Conservation (phyloP, 495 filamentous ascomycete species). For the Neurospora sp. region DNA sequence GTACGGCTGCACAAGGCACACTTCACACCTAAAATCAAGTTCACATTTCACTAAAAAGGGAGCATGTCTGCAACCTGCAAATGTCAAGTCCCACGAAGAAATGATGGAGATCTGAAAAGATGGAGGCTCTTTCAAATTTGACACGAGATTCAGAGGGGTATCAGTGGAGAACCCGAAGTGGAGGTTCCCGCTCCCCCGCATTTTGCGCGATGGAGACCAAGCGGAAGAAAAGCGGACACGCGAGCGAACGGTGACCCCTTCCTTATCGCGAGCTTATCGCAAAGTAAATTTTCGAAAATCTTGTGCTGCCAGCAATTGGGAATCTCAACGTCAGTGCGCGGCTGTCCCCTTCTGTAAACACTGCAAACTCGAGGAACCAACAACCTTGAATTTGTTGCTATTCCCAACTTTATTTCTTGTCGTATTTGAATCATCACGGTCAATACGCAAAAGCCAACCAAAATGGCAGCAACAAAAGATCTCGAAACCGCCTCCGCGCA, state of each 20-base stretch:
- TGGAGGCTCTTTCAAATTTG: background rate
- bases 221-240: background rate
- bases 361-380: background rate
- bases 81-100: background rate
- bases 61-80: background rate
- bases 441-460: background rate
- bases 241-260: background rate
- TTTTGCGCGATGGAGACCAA: background rate
- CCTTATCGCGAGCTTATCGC: conserved; percentile 15
- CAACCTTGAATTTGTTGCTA: background rate
- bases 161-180: background rate
- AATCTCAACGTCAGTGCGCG: background rate
- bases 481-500: background rate
- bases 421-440: too few species aligned
- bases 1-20: background rate
- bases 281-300: conserved; percentile 13
- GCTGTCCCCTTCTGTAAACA: background rate
- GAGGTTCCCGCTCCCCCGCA: conserved; percentile 4
- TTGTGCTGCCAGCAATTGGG: background rate
- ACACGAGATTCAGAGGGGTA: background rate
- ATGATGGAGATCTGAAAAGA: background rate
- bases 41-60: background rate
- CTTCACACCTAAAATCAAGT: background rate
- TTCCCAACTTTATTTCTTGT: background rate
- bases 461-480: conserved; percentile 7